Conservation (phyloP, 1,284 basidiomycete species). For the Cutaneotrichosporon cutaneum region DNA sequence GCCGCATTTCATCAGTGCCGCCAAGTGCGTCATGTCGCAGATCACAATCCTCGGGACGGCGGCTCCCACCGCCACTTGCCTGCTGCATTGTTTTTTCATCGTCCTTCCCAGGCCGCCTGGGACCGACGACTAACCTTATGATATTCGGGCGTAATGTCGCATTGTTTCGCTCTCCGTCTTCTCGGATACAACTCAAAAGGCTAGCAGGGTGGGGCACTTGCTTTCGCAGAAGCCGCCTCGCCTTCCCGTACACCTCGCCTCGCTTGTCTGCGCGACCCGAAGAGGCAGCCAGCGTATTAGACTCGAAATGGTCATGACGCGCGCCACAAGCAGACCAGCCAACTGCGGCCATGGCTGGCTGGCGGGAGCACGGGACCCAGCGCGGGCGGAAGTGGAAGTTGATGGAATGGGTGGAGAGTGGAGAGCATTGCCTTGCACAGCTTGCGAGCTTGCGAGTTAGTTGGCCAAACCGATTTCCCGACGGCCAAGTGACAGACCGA, state of each 20-base stretch:
- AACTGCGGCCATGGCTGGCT: not conserved
- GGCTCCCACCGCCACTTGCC: not conserved
- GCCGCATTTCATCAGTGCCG: not conserved
- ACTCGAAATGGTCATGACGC: not conserved
- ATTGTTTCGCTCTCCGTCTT: not conserved
- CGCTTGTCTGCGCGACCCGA: not conserved
- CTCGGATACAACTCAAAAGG: not conserved
- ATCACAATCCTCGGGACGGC: slow-evolving; percentile 3
- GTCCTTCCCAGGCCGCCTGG: not conserved
- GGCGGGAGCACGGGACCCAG: not conserved
- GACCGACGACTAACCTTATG: not conserved
- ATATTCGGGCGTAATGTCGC: not conserved
- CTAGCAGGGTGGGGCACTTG: not conserved
- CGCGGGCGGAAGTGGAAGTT: not conserved
- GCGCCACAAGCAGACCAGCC: too few relatives aligned
- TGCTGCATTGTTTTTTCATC: not conserved
- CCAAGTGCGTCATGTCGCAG: not conserved
- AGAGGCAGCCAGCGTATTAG: not conserved
- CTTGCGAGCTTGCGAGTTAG: not conserved
- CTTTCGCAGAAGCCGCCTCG: too few relatives aligned
- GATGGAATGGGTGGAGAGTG: not conserved
- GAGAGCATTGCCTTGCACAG: not conserved
- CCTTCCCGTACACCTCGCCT: not conserved
- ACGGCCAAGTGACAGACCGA: not conserved
- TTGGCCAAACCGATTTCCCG: not conserved